Percentiles rank a stretch among this genome's conserved stretches.
Conservation (phyloP, 371 early-diverging fungal genomes). For the Rhizomucor miehei region DNA sequence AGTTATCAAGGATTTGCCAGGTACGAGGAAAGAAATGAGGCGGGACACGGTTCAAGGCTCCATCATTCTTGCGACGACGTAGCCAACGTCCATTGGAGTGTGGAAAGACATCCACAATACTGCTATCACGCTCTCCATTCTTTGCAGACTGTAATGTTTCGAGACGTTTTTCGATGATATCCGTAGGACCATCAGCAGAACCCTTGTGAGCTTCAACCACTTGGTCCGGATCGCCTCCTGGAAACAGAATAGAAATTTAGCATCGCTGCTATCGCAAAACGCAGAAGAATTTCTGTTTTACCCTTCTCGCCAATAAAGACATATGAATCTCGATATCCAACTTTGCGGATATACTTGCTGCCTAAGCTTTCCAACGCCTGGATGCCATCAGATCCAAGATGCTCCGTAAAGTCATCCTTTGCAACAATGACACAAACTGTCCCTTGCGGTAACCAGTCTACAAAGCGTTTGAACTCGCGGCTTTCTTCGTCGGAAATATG, state of each 20-base stretch:
- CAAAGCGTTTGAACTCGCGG: conserved; percentile 64
- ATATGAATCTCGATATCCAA: conserved; percentile 79
- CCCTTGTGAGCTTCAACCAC: conserved; percentile 40
- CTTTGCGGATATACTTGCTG: conserved; percentile 47
- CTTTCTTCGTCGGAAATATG: conserved; percentile 70
- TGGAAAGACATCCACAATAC: conserved; percentile 51
- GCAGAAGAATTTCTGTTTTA: too few relatives aligned
- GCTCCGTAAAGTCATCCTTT: conserved; percentile 74
- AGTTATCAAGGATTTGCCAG: conserved; percentile 66
- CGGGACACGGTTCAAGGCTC: conserved; percentile 82
- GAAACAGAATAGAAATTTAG: too few relatives aligned
- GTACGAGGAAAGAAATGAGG: conserved; percentile 76
- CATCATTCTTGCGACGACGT: conserved; percentile 78
- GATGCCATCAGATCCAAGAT: conserved; percentile 56
- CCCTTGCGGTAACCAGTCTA: conserved; percentile 62
- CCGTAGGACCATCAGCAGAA: conserved; percentile 50
- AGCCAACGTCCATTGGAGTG: conserved; percentile 74
- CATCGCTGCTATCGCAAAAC: too few relatives aligned
- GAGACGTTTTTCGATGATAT: conserved; percentile 38
- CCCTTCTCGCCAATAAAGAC: conserved; percentile 65
- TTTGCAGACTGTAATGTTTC: conserved; percentile 8
- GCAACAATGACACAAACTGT: conserved; percentile 65
- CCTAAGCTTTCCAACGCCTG: conserved; percentile 64
- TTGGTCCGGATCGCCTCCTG: conserved; percentile 1
- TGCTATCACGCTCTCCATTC: conserved; percentile 17